phyloP scores from a whole-genome alignment of 2,329 filamentous ascomycete species.

The Triangularia setosa region DNA sequence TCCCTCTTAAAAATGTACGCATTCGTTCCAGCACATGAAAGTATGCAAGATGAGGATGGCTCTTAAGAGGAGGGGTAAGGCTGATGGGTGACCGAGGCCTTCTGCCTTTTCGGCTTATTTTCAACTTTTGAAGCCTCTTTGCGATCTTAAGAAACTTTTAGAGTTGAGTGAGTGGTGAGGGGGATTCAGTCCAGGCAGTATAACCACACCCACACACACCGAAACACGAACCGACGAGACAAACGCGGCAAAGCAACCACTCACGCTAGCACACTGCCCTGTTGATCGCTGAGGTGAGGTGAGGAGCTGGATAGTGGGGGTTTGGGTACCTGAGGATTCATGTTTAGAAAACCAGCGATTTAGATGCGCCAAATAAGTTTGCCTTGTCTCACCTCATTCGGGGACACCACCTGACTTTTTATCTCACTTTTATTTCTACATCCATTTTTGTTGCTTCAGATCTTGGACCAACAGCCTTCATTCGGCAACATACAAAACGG shows the following conservation, averaged over 20 bases:
- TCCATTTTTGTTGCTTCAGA: background rate
- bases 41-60: background rate
- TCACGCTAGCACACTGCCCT: background rate
- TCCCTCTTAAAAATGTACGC: background rate
- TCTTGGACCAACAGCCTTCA: background rate
- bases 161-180: background rate
- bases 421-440: background rate
- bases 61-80: background rate
- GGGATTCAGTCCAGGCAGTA: background rate
- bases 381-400: background rate
- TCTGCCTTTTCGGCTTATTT: background rate
- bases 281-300: background rate
- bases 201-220: background rate
- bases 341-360: background rate
- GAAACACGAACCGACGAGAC: background rate
- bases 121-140: background rate
- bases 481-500: background rate
- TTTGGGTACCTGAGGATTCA: background rate
- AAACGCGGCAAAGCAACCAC: background rate
- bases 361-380: background rate
- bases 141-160: no score
- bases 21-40: background rate
- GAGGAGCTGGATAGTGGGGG: background rate
- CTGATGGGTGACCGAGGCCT: background rate
- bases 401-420: conserved; percentile 1